Evolutionary conservation across 202 grass and related monocot genomes (phyloP).

Genomic region (Carex arenaria): DNA sequence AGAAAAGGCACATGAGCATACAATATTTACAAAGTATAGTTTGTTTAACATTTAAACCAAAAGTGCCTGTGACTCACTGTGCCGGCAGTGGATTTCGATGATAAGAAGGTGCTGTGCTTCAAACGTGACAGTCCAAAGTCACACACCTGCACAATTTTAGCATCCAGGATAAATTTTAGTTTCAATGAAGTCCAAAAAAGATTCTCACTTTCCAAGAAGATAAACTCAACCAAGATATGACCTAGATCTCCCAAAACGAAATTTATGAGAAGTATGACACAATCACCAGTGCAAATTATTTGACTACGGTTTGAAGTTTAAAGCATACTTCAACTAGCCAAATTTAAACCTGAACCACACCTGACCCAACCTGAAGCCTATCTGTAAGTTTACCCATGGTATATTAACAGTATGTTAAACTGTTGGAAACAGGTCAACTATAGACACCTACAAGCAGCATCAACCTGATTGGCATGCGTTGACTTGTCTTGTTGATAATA

Average conservation of each 20-base stretch:
- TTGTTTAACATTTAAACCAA: conserved; percentile 1
- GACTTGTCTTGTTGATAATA: not conserved
- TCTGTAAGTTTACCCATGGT: not conserved
- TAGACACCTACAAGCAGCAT: not conserved
- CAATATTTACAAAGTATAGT: conserved; percentile 7
- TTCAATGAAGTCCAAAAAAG: not conserved
- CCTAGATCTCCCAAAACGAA: not conserved
- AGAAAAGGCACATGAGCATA: conserved; percentile 5
- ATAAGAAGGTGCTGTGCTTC: conserved; percentile 97
- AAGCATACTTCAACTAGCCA: not conserved
- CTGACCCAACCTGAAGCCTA: not conserved
- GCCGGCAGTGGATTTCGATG: conserved; percentile 98
- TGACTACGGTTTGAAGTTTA: not conserved
- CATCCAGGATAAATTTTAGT: conserved; percentile 21
- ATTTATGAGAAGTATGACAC: not conserved
- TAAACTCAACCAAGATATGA: not conserved
- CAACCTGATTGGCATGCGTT: not conserved
- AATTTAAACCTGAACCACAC: conserved; percentile 23
- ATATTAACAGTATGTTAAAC: not conserved
- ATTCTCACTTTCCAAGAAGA: not conserved
- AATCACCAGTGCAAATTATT: not conserved
- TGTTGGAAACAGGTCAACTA: not conserved
- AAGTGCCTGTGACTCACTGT: conserved; percentile 51
- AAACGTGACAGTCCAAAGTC: conserved; percentile 99
- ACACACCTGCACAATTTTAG: conserved; percentile 62